Percentiles rank a stretch among this genome's conserved stretches.
phyloP scores from a whole-genome alignment of 352 stramenopile species.

The Globisporangium megalacanthum region DNA sequence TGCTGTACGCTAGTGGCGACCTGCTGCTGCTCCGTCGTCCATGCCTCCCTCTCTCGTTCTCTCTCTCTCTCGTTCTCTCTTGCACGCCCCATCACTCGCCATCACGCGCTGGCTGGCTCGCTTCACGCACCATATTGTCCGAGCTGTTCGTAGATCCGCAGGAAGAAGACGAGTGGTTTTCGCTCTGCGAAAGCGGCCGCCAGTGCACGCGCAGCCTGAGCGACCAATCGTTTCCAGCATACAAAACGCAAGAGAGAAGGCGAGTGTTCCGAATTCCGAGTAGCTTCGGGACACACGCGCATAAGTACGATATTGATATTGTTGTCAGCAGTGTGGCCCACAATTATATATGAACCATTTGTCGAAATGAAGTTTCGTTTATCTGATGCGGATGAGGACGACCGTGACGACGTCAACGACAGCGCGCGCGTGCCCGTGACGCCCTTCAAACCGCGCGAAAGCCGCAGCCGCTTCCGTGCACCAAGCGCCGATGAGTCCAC shows the following conservation, averaged over 20 bases:
- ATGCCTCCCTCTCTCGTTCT: background rate
- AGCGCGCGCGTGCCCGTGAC: background rate
- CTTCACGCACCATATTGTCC: conserved; percentile 65
- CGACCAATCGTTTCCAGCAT: conserved; percentile 20
- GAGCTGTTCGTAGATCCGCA: conserved; percentile 73
- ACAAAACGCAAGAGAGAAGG: background rate
- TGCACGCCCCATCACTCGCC: background rate
- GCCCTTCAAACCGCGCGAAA: background rate
- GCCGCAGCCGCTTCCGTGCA: conserved; percentile 29
- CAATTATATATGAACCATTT: conserved; percentile 13
- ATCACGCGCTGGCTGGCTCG: background rate
- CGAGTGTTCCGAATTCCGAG: background rate
- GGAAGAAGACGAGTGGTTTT: conserved; percentile 87
- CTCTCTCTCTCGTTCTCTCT: background rate
- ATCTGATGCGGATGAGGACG: conserved; percentile 22
- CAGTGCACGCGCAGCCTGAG: conserved; percentile 6
- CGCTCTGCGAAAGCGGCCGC: conserved; percentile 8
- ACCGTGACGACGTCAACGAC: conserved; percentile 11
- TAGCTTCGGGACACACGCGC: too few species aligned
- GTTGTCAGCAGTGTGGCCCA: conserved; percentile 16
- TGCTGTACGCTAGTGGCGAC: background rate
- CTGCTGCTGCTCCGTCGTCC: background rate
- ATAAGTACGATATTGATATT: background rate
- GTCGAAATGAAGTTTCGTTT: conserved; percentile 51
- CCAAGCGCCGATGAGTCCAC: conserved; percentile 35